Base-by-base conservation (phyloP, 306 rosid genomes). In the Pyrus communis region DNA sequence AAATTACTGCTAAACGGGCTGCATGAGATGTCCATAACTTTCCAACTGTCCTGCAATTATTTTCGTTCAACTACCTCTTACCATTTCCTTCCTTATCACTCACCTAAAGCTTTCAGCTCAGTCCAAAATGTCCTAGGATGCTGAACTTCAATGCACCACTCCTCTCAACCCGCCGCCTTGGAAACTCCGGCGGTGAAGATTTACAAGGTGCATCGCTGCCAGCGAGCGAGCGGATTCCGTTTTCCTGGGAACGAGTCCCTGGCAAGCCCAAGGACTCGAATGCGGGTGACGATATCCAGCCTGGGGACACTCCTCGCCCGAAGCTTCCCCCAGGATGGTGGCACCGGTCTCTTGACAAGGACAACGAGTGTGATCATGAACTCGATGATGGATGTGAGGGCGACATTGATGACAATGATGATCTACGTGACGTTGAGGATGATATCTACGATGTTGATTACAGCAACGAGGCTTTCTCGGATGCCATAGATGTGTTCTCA, bases 161-260 rank as follows among this genome's bases (percentile, higher is more conserved):
- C 22, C 78, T 94, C 69, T 89, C 98, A 4, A 91, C 89, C 9
- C 82, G 92, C 68, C 95, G 91, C 9, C 64, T 57, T 10, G 78
- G 25, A 13, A 75, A 78, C 25, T 59, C 33, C n/a, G 49, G 74
- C 11, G 19, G 74, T 77, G 33, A 81, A 52, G 69, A 33, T 23
- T 35, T 77, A 46, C 70, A 38, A 11, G 60, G 49, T 33, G 33
- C 66, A 19, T 58, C 65, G 9, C 72, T 71, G 64, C 82, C 57
- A 11, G 31, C 89, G 15, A 88, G 86, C 0, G 60, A 86, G 22
- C 71, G 93, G 59, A 81, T 94, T 79, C 98, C 98, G 7, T 94
- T 94, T 81, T 91, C 95, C 1, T 94, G 95, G 96, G 98, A 94
- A 73, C 82, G 79, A 84, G 85, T 86, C 62, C 87, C 98, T 0